phyloP scores from a whole-genome alignment of 2,329 filamentous ascomycete genomes.

The Cercospora citrullina region DNA sequence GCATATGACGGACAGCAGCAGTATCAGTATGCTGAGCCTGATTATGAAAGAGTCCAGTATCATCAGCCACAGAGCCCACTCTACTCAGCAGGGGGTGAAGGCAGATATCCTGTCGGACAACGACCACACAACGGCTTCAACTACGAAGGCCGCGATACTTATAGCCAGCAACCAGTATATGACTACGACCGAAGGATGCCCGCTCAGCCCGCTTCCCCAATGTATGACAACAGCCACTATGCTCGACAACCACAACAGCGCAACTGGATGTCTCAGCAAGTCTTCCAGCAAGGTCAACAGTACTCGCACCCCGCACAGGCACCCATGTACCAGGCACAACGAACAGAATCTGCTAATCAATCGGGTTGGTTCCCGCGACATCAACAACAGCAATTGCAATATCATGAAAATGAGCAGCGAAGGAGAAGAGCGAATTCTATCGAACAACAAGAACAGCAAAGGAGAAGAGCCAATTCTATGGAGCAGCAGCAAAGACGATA shows the following conservation, averaged over 20 bases:
- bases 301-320: conserved; percentile 12
- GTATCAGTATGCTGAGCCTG: conserved; percentile 14
- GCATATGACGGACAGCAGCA: conserved; percentile 12
- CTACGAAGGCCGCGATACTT: neutral
- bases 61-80: conserved; percentile 4
- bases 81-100: neutral
- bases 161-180: neutral
- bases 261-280: conserved; percentile 11
- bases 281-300: conserved; percentile 7
- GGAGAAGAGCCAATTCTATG: neutral
- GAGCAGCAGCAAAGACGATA: conserved; percentile 5
- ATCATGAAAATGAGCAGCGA: neutral
- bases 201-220: neutral
- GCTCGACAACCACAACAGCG: neutral
- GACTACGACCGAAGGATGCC: neutral
- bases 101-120: neutral
- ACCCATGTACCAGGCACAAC: conserved; percentile 10
- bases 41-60: conserved; percentile 1
- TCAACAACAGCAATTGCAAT: conserved; percentile 1
- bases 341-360: conserved; percentile 3
- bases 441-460: neutral
- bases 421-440: neutral
- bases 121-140: neutral
- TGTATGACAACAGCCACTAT: neutral
- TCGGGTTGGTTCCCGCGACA: conserved; percentile 2